phyloP scores from a whole-genome alignment of 2,329 filamentous ascomycete species.

The Claviceps quebecensis region DNA sequence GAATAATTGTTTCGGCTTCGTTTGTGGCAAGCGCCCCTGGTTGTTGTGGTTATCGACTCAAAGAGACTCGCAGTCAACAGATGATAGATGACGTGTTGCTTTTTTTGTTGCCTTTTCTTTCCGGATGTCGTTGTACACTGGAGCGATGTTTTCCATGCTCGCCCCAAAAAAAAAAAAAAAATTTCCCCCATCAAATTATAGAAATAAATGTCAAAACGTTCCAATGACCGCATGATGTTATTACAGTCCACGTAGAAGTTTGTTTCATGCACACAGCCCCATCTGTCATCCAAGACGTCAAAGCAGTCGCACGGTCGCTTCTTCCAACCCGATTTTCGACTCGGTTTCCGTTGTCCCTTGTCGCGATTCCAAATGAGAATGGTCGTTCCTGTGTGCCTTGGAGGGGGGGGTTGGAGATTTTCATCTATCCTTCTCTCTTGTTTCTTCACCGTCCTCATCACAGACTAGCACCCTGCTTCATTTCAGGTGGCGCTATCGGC shows the following conservation, averaged over 20 bases:
- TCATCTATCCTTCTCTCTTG: background rate
- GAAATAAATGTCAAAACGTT: background rate
- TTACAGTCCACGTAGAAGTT: background rate
- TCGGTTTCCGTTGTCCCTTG: background rate
- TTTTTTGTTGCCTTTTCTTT: background rate
- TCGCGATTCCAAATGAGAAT: background rate
- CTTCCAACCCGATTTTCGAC: too few species aligned
- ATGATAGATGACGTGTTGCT: background rate
- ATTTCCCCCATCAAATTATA: background rate
- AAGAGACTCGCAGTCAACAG: background rate
- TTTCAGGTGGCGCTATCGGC: constrained; percentile 20
- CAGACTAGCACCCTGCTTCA: background rate
- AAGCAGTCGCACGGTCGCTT: background rate
- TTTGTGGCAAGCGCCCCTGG: background rate
- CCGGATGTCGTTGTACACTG: background rate
- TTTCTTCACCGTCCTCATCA: background rate
- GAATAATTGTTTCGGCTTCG: background rate
- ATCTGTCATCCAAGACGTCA: background rate
- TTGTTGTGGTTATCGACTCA: background rate
- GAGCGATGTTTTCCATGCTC: background rate
- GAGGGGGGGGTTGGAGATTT: background rate
- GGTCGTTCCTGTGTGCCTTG: background rate
- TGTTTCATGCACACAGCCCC: background rate
- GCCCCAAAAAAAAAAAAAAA: background rate
- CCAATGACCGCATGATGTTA: constrained; percentile 7